phyloP scores from a whole-genome alignment of 2,329 filamentous ascomycete species.

The Botrytis hyacinthi region DNA sequence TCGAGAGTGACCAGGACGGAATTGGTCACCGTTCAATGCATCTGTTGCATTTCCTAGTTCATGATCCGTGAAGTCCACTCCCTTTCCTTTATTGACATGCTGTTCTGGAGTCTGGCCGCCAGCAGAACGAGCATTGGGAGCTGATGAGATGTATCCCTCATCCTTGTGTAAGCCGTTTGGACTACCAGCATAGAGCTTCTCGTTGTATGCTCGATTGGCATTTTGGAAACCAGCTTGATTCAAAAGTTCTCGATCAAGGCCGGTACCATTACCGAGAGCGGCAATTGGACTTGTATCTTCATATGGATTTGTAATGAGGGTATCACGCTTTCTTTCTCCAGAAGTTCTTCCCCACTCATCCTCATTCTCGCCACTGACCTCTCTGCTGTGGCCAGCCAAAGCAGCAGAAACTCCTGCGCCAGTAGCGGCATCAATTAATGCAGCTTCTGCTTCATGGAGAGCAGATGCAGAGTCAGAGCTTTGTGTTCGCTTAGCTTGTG shows the following conservation, averaged over 20 bases:
- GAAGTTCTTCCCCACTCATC: conserved; percentile 65
- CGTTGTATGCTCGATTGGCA: conserved; percentile 43
- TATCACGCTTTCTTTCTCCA: conserved; percentile 63
- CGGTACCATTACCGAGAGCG: conserved; percentile 36
- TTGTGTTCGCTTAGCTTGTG: conserved; percentile 29
- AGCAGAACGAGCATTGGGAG: conserved; percentile 52
- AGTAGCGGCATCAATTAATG: conserved; percentile 48
- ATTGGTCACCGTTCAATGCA: conserved; percentile 57
- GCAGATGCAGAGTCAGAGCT: conserved; percentile 30
- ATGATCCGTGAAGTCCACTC: conserved; percentile 50
- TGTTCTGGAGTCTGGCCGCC: conserved; percentile 49
- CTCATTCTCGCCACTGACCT: conserved; percentile 56
- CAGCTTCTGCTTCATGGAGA: conserved; percentile 39
- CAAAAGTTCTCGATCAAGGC: conserved; percentile 47
- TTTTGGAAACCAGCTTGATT: conserved; percentile 39
- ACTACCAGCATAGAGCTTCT: conserved; percentile 45
- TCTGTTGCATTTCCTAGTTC: conserved; percentile 52
- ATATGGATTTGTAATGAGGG: conserved; percentile 65
- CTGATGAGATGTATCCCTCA: conserved; percentile 88
- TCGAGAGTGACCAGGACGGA: conserved; percentile 60
- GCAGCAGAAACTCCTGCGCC: conserved; percentile 54
- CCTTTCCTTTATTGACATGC: conserved; percentile 40
- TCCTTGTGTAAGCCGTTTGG: conserved; percentile 64
- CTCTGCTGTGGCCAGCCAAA: conserved; percentile 52
- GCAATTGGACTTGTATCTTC: conserved; percentile 63